Conservation (phyloP, 2,329 filamentous ascomycete species). For the Botrytis tulipae region DNA sequence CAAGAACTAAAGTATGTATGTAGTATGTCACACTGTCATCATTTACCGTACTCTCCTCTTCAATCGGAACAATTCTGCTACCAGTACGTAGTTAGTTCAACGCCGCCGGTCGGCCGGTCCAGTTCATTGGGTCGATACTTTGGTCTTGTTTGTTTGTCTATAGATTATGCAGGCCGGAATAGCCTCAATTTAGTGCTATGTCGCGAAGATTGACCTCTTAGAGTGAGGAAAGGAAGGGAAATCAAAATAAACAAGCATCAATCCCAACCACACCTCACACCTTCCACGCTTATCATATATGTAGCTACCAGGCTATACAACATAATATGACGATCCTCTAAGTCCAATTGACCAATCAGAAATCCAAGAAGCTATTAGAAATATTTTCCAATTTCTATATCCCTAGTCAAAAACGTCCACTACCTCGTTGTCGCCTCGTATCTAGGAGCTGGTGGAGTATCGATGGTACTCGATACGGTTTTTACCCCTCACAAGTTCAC, state of each 20-base stretch:
- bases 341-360: neutral
- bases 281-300: neutral
- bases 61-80: slow-evolving; percentile 1
- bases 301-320: neutral
- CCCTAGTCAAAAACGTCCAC: neutral
- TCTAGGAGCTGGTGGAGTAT: slow-evolving; percentile 2
- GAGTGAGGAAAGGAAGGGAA: neutral
- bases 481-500: slow-evolving; percentile 1
- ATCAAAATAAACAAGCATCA: slow-evolving; percentile 1
- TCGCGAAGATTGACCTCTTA: neutral
- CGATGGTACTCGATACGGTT: neutral
- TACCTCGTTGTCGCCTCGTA: slow-evolving; percentile 16
- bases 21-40: neutral
- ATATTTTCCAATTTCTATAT: neutral
- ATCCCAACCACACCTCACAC: neutral
- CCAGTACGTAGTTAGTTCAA: neutral
- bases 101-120: slow-evolving; percentile 4
- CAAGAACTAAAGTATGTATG: neutral
- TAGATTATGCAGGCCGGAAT: slow-evolving; percentile 15
- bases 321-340: neutral
- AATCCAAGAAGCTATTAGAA: too few relatives aligned
- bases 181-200: neutral
- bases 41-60: neutral
- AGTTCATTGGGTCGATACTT: slow-evolving; percentile 3
- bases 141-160: neutral